These are phyloP conservation scores for Thoreauomyces humboldtii DNA, from an alignment of 192 early-diverging fungal genomes.

Conservation along the genomic window DNA sequence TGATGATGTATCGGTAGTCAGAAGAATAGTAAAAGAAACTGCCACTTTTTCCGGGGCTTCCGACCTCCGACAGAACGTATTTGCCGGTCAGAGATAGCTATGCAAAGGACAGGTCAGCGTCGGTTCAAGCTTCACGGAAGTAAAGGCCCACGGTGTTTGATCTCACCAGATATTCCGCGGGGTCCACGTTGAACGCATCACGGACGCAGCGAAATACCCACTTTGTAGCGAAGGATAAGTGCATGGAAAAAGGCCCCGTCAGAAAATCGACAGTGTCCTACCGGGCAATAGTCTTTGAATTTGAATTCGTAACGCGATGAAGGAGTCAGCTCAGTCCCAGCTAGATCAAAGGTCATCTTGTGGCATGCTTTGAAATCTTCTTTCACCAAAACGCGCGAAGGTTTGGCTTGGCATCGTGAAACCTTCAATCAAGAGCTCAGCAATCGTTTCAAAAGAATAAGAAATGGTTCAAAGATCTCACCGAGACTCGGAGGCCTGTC, in stretches of 20 bases:
- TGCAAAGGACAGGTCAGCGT: no score
- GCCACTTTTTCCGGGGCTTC: slow-evolving; percentile 93
- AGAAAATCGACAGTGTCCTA: no score
- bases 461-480: slow-evolving; percentile 33
- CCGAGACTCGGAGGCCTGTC: slow-evolving; percentile 89
- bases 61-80: slow-evolving; percentile 93
- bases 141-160: neutral
- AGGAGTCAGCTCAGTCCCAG: slow-evolving; percentile 94
- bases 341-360: slow-evolving; percentile 96
- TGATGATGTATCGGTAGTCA: slow-evolving; percentile 99
- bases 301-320: slow-evolving; percentile 96
- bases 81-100: slow-evolving; percentile 90
- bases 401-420: slow-evolving; percentile 83
- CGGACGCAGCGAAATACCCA: slow-evolving; percentile 93
- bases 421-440: slow-evolving; percentile 42
- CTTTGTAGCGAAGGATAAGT: no score
- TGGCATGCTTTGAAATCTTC: slow-evolving; percentile 87
- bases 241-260: no score
- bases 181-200: slow-evolving; percentile 82
- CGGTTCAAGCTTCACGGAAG: no score
- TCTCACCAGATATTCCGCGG: slow-evolving; percentile 87
- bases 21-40: slow-evolving; percentile 98
- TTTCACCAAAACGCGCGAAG: slow-evolving; percentile 57
- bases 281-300: slow-evolving; percentile 99
- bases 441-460: neutral